Percentiles rank a stretch among this genome's conserved stretches.
Conservation (phyloP, 2,329 filamentous ascomycete species). For the Scedosporium dehoogii region DNA sequence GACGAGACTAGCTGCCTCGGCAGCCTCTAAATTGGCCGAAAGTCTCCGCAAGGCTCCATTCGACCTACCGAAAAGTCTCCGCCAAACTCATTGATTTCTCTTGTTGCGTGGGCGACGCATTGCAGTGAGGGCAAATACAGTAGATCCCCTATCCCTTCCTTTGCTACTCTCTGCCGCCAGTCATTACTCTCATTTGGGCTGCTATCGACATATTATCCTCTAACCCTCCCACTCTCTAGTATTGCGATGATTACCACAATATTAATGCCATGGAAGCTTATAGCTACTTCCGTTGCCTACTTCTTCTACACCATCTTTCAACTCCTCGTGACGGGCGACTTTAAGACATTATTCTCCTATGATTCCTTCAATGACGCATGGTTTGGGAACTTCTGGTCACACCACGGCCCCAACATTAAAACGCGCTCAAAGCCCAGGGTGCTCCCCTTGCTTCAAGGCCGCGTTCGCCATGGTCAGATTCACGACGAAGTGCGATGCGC, state of each 20-base stretch:
- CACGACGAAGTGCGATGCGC: conserved; percentile 35
- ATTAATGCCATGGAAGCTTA: conserved; percentile 31
- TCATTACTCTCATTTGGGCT: neutral
- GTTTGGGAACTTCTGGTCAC: conserved; percentile 45
- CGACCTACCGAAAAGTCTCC: neutral
- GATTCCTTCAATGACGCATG: conserved; percentile 28
- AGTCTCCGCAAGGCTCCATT: neutral
- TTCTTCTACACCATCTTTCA: conserved; percentile 32
- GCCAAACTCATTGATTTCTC: neutral
- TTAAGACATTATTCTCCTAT: conserved; percentile 21
- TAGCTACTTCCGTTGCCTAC: conserved; percentile 29
- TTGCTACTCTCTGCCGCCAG: neutral
- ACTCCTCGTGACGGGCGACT: conserved; percentile 20
- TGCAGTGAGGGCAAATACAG: neutral
- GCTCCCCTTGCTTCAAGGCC: conserved; percentile 34
- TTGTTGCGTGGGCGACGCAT: neutral
- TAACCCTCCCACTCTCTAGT: neutral
- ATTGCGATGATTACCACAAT: neutral
- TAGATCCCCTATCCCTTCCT: neutral
- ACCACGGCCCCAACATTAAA: conserved; percentile 26
- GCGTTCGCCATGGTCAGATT: conserved; percentile 23
- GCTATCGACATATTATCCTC: neutral
- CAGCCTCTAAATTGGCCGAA: neutral
- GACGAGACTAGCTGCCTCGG: too few species aligned
- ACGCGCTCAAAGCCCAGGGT: conserved; percentile 22